A percentile compares a stretch with the other conserved stretches of the same genome.
phyloP scores from a whole-genome alignment of 768 basidiomycete genomes.

The Brasilioporus rufonigricans region DNA sequence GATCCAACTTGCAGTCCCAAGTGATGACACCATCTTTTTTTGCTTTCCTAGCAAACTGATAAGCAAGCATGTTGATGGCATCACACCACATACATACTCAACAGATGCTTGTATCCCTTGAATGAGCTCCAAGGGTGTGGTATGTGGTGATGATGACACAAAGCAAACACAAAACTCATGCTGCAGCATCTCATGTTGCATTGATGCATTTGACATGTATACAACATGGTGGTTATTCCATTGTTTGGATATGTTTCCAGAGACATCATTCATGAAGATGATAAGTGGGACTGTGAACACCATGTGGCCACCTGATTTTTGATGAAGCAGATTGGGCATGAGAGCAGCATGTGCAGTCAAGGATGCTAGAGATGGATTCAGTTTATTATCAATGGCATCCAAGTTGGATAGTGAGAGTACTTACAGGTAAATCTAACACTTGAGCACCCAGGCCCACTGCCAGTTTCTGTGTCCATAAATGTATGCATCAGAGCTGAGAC shows the following conservation, averaged over 20 bases:
- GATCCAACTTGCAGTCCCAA: conserved; percentile 22
- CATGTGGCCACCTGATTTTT: conserved; percentile 18
- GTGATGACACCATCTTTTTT: neutral
- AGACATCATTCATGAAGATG: conserved; percentile 35
- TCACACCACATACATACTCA: conserved; percentile 14
- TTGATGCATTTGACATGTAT: conserved; percentile 32
- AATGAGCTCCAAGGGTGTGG: conserved; percentile 34
- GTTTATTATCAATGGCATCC: too few relatives aligned
- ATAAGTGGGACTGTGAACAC: conserved; percentile 25
- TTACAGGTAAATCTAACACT: too few relatives aligned
- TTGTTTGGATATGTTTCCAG: conserved; percentile 21
- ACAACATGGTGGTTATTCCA: conserved; percentile 37
- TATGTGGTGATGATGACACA: conserved; percentile 34
- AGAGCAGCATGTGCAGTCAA: neutral
- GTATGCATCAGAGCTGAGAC: neutral
- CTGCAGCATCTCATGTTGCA: conserved; percentile 31
- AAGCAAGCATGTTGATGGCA: too few relatives aligned
- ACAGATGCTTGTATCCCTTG: conserved; percentile 28
- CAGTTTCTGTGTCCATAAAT: too few relatives aligned
- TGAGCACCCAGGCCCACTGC: too few relatives aligned
- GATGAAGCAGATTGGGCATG: conserved; percentile 23
- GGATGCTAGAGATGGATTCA: conserved; percentile 7
- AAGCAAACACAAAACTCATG: conserved; percentile 32
- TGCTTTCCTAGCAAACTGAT: neutral
- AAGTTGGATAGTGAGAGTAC: too few relatives aligned